These are phyloP conservation scores for Cryptococcus sp. DNA, from an alignment of 1,284 basidiomycete genomes.

Conservation along the genomic window DNA sequence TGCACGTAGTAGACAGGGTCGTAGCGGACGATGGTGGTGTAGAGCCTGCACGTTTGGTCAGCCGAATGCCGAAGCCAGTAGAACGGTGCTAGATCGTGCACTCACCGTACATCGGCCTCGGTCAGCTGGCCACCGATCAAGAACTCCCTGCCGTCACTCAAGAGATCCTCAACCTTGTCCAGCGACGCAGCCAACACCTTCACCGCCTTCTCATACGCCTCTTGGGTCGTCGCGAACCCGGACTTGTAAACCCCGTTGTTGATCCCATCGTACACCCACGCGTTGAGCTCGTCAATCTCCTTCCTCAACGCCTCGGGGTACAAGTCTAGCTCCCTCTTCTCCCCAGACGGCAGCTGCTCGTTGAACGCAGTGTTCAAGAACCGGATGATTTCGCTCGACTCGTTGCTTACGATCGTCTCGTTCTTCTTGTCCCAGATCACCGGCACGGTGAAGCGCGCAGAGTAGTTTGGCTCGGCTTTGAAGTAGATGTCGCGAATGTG, in stretches of 20 bases:
- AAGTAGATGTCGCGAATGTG: conserved; percentile 85
- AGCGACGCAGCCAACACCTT: conserved; percentile 68
- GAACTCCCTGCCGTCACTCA: conserved; percentile 70
- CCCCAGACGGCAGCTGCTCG: conserved; percentile 58
- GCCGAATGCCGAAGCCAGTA: too few relatives aligned
- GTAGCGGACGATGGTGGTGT: conserved; percentile 78
- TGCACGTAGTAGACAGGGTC: conserved; percentile 87
- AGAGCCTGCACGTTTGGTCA: conserved; percentile 57
- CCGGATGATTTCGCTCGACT: conserved; percentile 89
- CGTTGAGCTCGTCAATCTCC: conserved; percentile 84
- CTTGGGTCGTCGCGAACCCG: conserved; percentile 80
- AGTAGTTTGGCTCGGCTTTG: conserved; percentile 66
- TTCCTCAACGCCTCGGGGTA: conserved; percentile 69
- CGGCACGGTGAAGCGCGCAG: conserved; percentile 77
- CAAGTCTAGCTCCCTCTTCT: conserved; percentile 65
- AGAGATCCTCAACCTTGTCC: conserved; percentile 73
- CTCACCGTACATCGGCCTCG: conserved; percentile 73
- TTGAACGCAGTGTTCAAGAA: conserved; percentile 84
- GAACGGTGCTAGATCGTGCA: conserved; percentile 2
- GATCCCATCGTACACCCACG: conserved; percentile 68
- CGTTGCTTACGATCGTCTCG: conserved; percentile 90
- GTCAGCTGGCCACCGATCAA: conserved; percentile 77
- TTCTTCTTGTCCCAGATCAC: conserved; percentile 90
- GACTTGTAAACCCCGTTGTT: conserved; percentile 75
- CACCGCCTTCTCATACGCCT: conserved; percentile 78